These are phyloP conservation scores for Mycena haematopus DNA, from an alignment of 768 basidiomycete species.

Conservation along the genomic window DNA sequence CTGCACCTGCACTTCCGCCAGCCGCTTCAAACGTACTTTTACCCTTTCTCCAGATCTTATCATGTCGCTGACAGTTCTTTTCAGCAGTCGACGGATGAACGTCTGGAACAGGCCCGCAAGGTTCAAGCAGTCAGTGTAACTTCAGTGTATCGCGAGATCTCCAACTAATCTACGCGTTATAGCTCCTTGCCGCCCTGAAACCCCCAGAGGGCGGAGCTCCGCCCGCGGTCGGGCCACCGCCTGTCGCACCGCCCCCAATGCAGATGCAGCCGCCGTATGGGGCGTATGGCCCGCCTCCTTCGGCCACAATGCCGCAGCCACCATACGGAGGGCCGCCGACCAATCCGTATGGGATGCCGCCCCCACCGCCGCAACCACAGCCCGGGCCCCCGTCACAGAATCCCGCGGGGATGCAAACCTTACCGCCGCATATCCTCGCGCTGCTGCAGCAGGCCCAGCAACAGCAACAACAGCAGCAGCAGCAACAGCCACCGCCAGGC, in stretches of 20 bases:
- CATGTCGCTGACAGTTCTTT: conserved; percentile 2
- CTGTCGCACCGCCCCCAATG: conserved; percentile 32
- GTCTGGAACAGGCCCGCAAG: conserved; percentile 85
- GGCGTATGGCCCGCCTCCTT: conserved; percentile 32
- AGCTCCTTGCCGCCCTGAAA: conserved; percentile 81
- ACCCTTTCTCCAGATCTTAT: not conserved
- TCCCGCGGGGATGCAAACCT: conserved; percentile 46
- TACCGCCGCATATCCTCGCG: conserved; percentile 76
- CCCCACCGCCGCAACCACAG: conserved; percentile 35
- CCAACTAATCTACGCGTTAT: conserved; percentile 1
- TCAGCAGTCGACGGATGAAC: conserved; percentile 67
- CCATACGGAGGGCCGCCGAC: conserved; percentile 26
- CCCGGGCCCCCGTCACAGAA: conserved; percentile 43
- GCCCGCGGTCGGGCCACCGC: conserved; percentile 40
- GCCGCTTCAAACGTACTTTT: conserved; percentile 3
- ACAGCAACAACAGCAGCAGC: conserved; percentile 57
- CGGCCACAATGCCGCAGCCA: conserved; percentile 29
- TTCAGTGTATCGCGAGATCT: not conserved
- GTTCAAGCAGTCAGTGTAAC: conserved; percentile 69
- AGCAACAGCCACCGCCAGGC: conserved; percentile 43
- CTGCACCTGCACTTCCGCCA: conserved; percentile 37
- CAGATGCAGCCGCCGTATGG: conserved; percentile 43
- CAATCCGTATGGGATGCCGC: conserved; percentile 5
- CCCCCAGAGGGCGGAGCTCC: conserved; percentile 57
- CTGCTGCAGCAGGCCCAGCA: conserved; percentile 51